These are phyloP conservation scores for Prunus padus DNA, from an alignment of 306 rosid genomes.

Conservation along the genomic window DNA sequence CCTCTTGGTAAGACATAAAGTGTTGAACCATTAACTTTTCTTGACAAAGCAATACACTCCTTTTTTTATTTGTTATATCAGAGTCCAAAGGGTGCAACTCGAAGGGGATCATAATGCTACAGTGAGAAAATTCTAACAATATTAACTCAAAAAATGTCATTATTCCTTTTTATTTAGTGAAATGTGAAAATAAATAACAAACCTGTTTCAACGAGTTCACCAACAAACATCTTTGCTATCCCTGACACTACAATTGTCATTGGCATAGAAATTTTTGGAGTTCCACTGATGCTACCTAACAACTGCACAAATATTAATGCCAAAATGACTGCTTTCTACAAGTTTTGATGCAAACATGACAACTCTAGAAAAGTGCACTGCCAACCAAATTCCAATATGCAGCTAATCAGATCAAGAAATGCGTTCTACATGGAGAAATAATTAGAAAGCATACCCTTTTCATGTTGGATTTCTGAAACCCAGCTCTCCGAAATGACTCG, in stretches of 20 bases:
- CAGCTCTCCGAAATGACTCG: conserved; percentile 90
- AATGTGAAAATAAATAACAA: conserved; percentile 1
- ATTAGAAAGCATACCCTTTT: conserved; percentile 55
- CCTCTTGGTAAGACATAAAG: not conserved
- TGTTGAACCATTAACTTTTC: not conserved
- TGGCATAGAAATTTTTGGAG: conserved; percentile 82
- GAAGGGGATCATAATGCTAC: not conserved
- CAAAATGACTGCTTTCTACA: not conserved
- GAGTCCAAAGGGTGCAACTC: not conserved
- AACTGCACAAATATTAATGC: conserved; percentile 40
- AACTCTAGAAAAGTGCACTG: not conserved
- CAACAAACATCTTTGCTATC: conserved; percentile 90
- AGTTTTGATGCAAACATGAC: not conserved
- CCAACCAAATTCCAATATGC: not conserved
- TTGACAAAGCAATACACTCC: not conserved
- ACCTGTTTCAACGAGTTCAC: conserved; percentile 94
- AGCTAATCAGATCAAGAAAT: not conserved
- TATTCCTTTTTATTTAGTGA: not conserved
- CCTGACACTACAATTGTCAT: conserved; percentile 91
- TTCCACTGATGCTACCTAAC: conserved; percentile 78
- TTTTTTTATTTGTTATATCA: not conserved
- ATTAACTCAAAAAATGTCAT: not conserved
- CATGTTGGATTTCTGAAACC: conserved; percentile 91
- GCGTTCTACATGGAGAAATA: not conserved
- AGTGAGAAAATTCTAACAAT: not conserved